phyloP scores from a whole-genome alignment of 1,139 yeast species.

The Cylindricascospora bacillispora region DNA sequence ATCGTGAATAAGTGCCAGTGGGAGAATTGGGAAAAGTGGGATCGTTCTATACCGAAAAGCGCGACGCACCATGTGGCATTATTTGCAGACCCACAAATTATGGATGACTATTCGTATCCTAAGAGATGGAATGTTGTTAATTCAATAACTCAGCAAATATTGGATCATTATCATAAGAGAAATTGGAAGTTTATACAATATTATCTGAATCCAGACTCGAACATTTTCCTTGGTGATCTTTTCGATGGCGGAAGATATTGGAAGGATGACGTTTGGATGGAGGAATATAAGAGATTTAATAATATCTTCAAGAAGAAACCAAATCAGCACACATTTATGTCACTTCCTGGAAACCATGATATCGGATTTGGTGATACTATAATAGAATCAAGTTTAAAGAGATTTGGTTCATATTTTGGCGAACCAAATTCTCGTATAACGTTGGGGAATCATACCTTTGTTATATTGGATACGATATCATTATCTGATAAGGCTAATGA shows the following conservation, averaged over 20 bases:
- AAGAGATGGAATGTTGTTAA: slow-evolving; percentile 37
- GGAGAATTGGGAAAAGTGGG: no score
- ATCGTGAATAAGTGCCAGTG: no score
- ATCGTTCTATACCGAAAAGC: no score
- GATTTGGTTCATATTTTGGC: slow-evolving; percentile 70
- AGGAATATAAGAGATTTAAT: slow-evolving; percentile 61
- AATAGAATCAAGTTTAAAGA: slow-evolving; percentile 37
- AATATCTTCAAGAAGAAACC: slow-evolving; percentile 42
- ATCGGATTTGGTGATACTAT: slow-evolving; percentile 76
- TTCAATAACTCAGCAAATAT: slow-evolving; percentile 32
- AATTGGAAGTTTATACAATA: slow-evolving; percentile 56
- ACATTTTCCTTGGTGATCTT: slow-evolving; percentile 75
- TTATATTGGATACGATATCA: slow-evolving; percentile 72
- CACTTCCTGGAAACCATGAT: slow-evolving; percentile 90
- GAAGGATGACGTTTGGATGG: slow-evolving; percentile 55
- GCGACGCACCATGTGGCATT: slow-evolving; percentile 59
- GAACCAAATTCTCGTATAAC: slow-evolving; percentile 42
- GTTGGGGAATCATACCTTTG: slow-evolving; percentile 66
- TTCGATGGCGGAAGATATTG: slow-evolving; percentile 95
- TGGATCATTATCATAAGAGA: slow-evolving; percentile 67
- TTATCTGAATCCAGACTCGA: slow-evolving; percentile 58
- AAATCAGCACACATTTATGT: slow-evolving; percentile 37
- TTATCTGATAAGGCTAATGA: slow-evolving; percentile 40
- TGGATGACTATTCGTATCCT: slow-evolving; percentile 65
- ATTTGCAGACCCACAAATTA: slow-evolving; percentile 86